Base-by-base conservation (phyloP, 2,329 filamentous ascomycete species). In the Beauveria bassiana region DNA sequence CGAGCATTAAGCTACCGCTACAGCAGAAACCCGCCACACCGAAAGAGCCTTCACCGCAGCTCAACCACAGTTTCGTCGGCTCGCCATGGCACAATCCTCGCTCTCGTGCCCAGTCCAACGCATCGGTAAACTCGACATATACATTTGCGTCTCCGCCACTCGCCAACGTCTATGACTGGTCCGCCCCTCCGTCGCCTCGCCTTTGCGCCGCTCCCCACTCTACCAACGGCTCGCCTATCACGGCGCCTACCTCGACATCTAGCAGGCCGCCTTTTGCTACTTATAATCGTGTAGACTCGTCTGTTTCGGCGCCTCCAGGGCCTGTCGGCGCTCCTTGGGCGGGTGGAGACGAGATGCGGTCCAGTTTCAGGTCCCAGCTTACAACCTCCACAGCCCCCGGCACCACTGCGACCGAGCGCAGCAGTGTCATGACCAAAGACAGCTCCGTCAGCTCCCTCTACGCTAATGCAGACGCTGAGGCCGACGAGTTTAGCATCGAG, bases 381-480 rank as follows among this genome's bases (percentile, higher is more conserved):
- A 81, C 82, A 20, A 71, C 77, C 42, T 84, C 82, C 3, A 82
- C 81, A 5, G 75, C 77, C 28, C 81, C 81, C 38, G 92, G 88
- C 26, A 83, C 81, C 2, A 66, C 73, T 5, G 85, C 87, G n/a
- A 96, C 91, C 1, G 90, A 93, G 70, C 83, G 90, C 64, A 96
- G 90, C 72, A 96, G 92, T 70, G 81, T 95, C 55, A 73, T 88
- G 65, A 95, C 91, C 3, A 91, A 90, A 67, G 85, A 86, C 63
- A 96, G 89, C 77, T 92, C 89, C 1, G 80, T 87, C 59, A 88
- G 76, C 75, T 95, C 79, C 64, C 81, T 80, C 73, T 78, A 78
- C 65, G 74, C 66, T 51, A 67, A 69, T 66, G 47, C 70, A 59
- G 73, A 77, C 65, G 73, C 71, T 45, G 73, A 77, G 18, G 79